Base-by-base conservation (phyloP, 768 basidiomycete species). In the Phylloporus sp. region DNA sequence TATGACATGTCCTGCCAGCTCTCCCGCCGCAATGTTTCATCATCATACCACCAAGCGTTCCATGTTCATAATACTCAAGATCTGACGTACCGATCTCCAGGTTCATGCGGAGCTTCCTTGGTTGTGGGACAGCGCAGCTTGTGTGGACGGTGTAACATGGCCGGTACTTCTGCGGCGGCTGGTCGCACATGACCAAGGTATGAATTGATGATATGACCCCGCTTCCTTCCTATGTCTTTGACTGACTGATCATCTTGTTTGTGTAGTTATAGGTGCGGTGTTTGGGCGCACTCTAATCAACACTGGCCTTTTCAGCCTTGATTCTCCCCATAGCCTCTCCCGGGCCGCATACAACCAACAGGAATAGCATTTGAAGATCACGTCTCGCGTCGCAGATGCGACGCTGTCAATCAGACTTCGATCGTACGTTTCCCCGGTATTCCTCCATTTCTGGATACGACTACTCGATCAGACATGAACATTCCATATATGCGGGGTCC, bases 181-280 rank as follows among this genome's bases (percentile, higher is more conserved):
- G 40, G 20, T 26, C 51, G 45, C 31, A 38, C 41, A 26, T 28
- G 22, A 10, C 8, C 26, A 8, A 5, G 40, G 40, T 7, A 32
- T 28, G 24, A 28, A 35, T 15, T 26, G 20, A 36, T 47, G 10
- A 22, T 20, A 22, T 28, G 1, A 15, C 24, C 40, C 13, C 35
- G 15, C 29, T 26, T 41, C 45, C 24, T 27, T 40, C 3, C n/a
- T 11, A 20, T 36, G 35, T 18, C 35, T 20, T 20, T 18, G 35
- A 36, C 35, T 18, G 23, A 40, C 39, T 40, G 39, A 40, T 35
- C 10, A 28, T 22, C 1, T 27, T 12, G 34, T 24, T 29, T 15
- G 20, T 28, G 38, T 39, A 49, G 50, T 36, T n/a, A 47, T 58
- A 36, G 53, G 29, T 35, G 34, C n/a, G 16, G 12, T 9, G 10